Conservation (phyloP, 768 basidiomycete genomes). For the Rhodotorula taiwanensis region DNA sequence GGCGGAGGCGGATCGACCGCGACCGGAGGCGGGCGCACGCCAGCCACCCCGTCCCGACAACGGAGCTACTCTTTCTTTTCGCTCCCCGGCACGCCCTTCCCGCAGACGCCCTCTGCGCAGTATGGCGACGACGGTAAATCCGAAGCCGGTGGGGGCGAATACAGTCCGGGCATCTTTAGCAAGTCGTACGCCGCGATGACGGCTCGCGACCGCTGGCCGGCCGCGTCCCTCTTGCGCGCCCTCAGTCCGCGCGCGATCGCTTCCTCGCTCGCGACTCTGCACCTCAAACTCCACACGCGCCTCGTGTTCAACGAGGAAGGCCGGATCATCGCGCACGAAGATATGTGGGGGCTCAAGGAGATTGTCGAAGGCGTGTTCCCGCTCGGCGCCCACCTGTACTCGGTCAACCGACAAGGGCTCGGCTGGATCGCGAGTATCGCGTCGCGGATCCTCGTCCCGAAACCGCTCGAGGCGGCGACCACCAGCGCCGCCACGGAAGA, state of each 20-base stretch:
- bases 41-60: conserved; percentile 3
- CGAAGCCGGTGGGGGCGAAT: background rate
- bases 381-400: conserved; percentile 19
- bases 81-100: conserved; percentile 26
- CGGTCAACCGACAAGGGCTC: conserved; percentile 25
- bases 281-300: conserved; percentile 65
- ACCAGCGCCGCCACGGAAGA: no score
- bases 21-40: background rate
- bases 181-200: conserved; percentile 23
- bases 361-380: conserved; percentile 48
- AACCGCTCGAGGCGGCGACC: background rate
- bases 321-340: conserved; percentile 67
- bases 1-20: background rate
- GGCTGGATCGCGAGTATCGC: conserved; percentile 11
- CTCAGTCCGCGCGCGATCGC: conserved; percentile 36
- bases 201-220: conserved; percentile 24
- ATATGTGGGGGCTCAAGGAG: conserved; percentile 75
- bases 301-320: conserved; percentile 69
- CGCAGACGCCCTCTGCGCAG: conserved; percentile 13
- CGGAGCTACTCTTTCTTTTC: conserved; percentile 30
- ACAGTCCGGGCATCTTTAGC: conserved; percentile 4
- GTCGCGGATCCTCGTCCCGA: conserved; percentile 3
- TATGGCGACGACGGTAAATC: background rate
- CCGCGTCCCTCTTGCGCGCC: conserved; percentile 1
- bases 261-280: conserved; percentile 58